These are phyloP conservation scores for Diplodia sapinea DNA, from an alignment of 2,329 filamentous ascomycete genomes.

Conservation along the genomic window DNA sequence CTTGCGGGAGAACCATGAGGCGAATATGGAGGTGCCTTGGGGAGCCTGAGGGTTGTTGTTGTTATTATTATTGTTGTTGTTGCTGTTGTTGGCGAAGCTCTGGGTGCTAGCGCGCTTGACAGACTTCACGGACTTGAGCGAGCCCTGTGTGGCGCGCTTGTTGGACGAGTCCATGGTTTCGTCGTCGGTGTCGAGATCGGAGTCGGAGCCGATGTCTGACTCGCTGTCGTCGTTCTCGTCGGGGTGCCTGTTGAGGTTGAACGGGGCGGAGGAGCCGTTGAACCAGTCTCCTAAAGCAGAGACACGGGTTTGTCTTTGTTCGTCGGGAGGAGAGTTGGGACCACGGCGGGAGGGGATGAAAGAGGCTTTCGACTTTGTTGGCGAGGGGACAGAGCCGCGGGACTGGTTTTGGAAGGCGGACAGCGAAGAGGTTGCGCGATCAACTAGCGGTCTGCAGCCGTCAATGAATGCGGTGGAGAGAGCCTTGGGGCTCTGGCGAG, in stretches of 20 bases:
- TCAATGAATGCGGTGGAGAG: conserved; percentile 47
- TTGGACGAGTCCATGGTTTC: conserved; percentile 31
- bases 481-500: conserved; percentile 41
- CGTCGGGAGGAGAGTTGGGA: not conserved
- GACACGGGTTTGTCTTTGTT: conserved; percentile 1
- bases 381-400: conserved; percentile 45
- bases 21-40: conserved; percentile 39
- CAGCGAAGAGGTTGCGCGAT: conserved; percentile 39
- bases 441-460: conserved; percentile 45
- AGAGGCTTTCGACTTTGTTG: conserved; percentile 48
- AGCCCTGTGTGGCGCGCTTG: conserved; percentile 3
- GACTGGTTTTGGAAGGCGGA: conserved; percentile 48
- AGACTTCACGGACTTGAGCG: conserved; percentile 3
- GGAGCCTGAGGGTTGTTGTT: conserved; percentile 33
- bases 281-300: conserved; percentile 57
- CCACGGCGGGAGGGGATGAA: conserved; percentile 45
- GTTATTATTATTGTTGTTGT: no score
- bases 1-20: conserved; percentile 31
- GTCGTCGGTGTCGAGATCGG: conserved; percentile 36
- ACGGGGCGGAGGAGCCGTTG: conserved; percentile 58
- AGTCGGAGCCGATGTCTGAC: conserved; percentile 40
- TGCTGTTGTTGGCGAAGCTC: not conserved
- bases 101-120: conserved; percentile 16
- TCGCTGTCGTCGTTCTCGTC: conserved; percentile 33
- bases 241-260: conserved; percentile 50